phyloP scores from a whole-genome alignment of 2,329 filamentous ascomycete species.

The Proliferodiscus dingleyae region DNA sequence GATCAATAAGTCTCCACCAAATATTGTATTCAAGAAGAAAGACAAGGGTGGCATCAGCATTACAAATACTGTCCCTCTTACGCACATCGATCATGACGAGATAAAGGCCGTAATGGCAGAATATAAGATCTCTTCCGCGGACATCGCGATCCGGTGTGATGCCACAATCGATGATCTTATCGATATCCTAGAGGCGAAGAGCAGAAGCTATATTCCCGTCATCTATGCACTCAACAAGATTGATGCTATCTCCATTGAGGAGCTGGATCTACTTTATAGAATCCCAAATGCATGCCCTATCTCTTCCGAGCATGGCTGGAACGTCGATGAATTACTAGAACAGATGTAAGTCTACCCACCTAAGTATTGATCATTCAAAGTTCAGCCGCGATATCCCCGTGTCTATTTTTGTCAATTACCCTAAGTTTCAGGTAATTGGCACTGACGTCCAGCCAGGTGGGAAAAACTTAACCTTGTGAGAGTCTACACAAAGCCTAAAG shows the following conservation, averaged over 20 bases:
- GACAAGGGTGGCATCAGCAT: conserved; percentile 97
- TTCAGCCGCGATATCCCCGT: no score
- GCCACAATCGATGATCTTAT: conserved; percentile 97
- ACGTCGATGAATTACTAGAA: conserved; percentile 93
- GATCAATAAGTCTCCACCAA: conserved; percentile 94
- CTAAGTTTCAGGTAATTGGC: conserved; percentile 7
- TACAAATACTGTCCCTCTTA: conserved; percentile 87
- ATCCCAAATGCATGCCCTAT: conserved; percentile 97
- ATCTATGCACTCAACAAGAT: conserved; percentile 99
- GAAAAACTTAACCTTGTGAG: conserved; percentile 87
- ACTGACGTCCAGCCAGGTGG: conserved; percentile 52
- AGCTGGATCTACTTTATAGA: conserved; percentile 90
- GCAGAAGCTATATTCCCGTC: conserved; percentile 95
- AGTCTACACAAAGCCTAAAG: conserved; percentile 98
- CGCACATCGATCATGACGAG: conserved; percentile 91
- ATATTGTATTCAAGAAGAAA: conserved; percentile 99
- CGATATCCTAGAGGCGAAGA: conserved; percentile 90
- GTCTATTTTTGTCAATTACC: no score
- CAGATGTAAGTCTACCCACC: conserved; percentile 58
- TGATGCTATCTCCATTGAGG: conserved; percentile 95
- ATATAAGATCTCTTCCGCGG: conserved; percentile 92
- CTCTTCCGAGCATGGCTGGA: conserved; percentile 97
- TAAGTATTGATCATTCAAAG: conserved; percentile 7
- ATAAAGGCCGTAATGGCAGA: conserved; percentile 98
- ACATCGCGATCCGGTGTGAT: conserved; percentile 96